Conservation (phyloP, 148 eudicot species). For the Pharnaceum exiguum region DNA sequence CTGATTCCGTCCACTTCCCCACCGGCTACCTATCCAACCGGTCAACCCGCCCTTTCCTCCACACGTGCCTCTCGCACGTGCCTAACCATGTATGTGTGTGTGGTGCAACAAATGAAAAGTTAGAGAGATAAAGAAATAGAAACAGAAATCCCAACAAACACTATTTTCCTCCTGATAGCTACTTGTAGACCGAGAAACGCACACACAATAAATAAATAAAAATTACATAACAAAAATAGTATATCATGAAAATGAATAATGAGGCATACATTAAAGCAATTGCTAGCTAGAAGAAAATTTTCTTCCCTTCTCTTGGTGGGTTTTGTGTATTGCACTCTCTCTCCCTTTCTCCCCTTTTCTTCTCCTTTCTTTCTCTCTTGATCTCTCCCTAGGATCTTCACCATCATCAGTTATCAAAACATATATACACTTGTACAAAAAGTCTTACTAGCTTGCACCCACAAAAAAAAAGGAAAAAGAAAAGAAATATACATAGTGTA, state of each 20-base stretch:
- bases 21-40: constrained; percentile 19
- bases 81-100: constrained; percentile 9
- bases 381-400: background rate
- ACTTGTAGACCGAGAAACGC: background rate
- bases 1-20: constrained; percentile 34
- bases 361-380: too few relatives aligned
- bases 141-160: constrained; percentile 3
- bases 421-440: too few relatives aligned
- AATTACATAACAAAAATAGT: too few relatives aligned
- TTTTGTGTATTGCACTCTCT: constrained; percentile 3
- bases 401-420: background rate
- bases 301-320: background rate
- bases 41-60: constrained; percentile 7
- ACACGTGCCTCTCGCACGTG: constrained; percentile 39
- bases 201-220: background rate
- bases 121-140: constrained; percentile 24
- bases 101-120: constrained; percentile 33
- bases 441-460: too few relatives aligned
- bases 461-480: background rate
- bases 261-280: too few relatives aligned
- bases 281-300: background rate
- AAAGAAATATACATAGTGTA: too few relatives aligned
- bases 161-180: constrained; percentile 16
- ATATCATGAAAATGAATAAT: too few relatives aligned
- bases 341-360: background rate